These are phyloP conservation scores for Aquanectria penicillioides DNA, from an alignment of 2,329 filamentous ascomycete genomes.

Conservation along the genomic window DNA sequence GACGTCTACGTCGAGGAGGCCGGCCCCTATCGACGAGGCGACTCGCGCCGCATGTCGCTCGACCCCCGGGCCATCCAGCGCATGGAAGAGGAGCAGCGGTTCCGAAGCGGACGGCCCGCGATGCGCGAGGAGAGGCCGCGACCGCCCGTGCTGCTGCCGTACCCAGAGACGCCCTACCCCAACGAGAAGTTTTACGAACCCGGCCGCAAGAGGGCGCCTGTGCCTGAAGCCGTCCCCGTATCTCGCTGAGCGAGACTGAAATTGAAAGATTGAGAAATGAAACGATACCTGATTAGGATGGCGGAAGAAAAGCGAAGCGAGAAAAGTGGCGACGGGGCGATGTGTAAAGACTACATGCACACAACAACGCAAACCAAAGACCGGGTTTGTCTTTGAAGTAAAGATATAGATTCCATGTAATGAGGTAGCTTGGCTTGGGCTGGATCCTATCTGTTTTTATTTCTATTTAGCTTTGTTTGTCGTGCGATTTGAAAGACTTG, in stretches of 20 bases:
- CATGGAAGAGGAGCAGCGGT: slow-evolving; percentile 23
- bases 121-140: slow-evolving; percentile 18
- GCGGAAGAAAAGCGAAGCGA: neutral
- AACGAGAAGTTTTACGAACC: slow-evolving; percentile 34
- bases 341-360: neutral
- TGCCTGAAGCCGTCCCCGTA: slow-evolving; percentile 24
- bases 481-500: too few relatives aligned
- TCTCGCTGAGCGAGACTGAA: slow-evolving; percentile 23
- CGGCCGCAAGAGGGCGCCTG: slow-evolving; percentile 24
- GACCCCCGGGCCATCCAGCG: slow-evolving; percentile 29
- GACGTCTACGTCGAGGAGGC: slow-evolving; percentile 36
- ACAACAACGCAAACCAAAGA: too few relatives aligned
- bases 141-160: slow-evolving; percentile 23
- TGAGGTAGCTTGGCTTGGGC: neutral
- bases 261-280: neutral
- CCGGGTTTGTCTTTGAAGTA: too few relatives aligned
- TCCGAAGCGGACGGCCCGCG: slow-evolving; percentile 13
- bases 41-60: slow-evolving; percentile 22
- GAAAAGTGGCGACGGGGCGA: neutral
- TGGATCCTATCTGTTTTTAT: slow-evolving; percentile 16
- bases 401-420: neutral
- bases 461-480: too few relatives aligned
- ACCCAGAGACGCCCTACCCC: slow-evolving; percentile 34
- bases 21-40: slow-evolving; percentile 13
- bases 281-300: neutral